phyloP scores from a whole-genome alignment of 2,329 filamentous ascomycete species.

The Fusarium ramigenum region DNA sequence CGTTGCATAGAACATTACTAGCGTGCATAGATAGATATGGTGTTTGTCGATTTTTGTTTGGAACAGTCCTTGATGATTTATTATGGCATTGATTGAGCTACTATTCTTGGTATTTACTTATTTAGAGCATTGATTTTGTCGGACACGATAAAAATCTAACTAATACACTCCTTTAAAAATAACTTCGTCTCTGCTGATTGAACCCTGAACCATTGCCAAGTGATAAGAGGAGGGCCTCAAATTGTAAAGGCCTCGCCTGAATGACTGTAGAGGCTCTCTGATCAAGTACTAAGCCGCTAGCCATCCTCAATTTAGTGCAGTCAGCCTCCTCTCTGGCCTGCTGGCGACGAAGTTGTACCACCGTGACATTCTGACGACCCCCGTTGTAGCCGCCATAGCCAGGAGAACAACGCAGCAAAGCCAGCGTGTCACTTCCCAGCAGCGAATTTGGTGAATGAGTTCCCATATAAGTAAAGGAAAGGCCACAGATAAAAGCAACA shows the following conservation, averaged over 20 bases:
- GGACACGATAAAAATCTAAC: constrained; percentile 20
- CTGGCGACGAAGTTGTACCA: background rate
- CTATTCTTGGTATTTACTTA: background rate
- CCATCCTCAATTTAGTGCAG: fast-evolving
- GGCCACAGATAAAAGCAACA: background rate
- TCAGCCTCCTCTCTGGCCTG: background rate
- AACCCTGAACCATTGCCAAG: background rate
- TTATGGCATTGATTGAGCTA: constrained; percentile 18
- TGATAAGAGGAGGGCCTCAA: background rate
- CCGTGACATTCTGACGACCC: background rate
- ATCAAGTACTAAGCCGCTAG: fast-evolving
- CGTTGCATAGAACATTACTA: constrained; percentile 5
- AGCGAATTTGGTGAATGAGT: fast-evolving
- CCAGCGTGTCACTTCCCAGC: background rate
- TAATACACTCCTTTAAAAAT: constrained; percentile 28
- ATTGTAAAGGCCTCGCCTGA: no score
- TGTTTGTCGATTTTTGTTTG: constrained; percentile 4
- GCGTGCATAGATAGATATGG: background rate
- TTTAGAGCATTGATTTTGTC: constrained; percentile 29
- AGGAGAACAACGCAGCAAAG: no score
- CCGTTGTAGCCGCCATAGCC: background rate
- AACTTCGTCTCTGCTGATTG: background rate
- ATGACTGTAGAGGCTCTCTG: background rate
- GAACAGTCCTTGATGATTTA: background rate
- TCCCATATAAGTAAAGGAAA: background rate